Evolutionary conservation across 805 yeast genomes (phyloP).

Genomic region (Saccharomyces paradoxus): DNA sequence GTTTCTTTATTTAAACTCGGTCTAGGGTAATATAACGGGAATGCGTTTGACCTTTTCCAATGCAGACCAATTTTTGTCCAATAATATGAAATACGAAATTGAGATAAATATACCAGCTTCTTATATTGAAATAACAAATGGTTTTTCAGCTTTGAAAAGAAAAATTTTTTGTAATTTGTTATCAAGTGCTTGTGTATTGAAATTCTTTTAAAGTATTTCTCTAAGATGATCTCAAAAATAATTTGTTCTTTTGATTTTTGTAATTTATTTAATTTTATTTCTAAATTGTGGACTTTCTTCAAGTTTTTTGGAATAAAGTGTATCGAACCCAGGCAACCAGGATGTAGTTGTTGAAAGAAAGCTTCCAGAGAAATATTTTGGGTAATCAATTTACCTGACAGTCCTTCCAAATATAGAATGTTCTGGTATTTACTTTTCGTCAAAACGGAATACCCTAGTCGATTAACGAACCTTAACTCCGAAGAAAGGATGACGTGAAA

Average conservation of each 20-base stretch:
- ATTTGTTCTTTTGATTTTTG: constrained; percentile 27
- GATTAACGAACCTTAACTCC: constrained; percentile 42
- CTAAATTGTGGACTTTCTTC: constrained; percentile 22
- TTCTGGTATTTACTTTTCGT: constrained; percentile 25
- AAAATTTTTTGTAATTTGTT: not conserved
- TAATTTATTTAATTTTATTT: constrained; percentile 21
- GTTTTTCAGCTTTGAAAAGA: not conserved
- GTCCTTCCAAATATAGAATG: constrained; percentile 38
- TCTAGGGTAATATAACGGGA: not conserved
- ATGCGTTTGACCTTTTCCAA: not conserved
- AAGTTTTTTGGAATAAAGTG: constrained; percentile 50
- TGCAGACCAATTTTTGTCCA: not conserved
- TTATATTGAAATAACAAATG: not conserved
- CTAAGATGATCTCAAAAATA: constrained; percentile 31
- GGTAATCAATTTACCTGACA: constrained; percentile 29
- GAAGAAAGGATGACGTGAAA: constrained; percentile 48
- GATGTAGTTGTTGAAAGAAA: constrained; percentile 31
- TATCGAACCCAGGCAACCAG: constrained; percentile 47
- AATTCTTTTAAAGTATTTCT: constrained; percentile 15
- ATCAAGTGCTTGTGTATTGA: not conserved
- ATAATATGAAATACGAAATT: not conserved
- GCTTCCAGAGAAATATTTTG: not conserved
- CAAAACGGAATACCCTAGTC: constrained; percentile 15
- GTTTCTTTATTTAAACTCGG: not conserved
- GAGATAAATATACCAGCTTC: not conserved